These are phyloP conservation scores for Saccharomycopsis sp. DNA, from an alignment of 805 yeast species.

Conservation along the genomic window DNA sequence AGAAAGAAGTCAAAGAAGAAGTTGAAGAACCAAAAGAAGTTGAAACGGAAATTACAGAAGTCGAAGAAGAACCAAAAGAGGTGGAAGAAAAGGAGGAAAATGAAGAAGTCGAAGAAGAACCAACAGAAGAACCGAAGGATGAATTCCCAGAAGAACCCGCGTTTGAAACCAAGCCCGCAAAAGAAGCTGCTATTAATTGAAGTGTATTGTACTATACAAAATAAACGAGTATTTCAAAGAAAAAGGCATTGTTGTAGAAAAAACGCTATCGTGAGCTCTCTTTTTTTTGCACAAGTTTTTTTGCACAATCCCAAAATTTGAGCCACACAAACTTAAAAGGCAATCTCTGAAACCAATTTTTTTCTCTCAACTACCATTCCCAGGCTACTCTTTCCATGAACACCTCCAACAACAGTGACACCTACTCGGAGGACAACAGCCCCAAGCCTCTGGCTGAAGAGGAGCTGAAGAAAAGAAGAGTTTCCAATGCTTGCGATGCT, in stretches of 20 bases:
- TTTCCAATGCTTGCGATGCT: constrained; percentile 14
- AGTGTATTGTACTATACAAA: neutral
- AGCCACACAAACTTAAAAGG: neutral
- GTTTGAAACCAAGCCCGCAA: neutral
- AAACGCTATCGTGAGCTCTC: too few species aligned
- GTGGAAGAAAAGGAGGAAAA: neutral
- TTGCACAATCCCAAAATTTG: neutral
- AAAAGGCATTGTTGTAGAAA: too few species aligned
- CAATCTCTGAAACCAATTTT: neutral
- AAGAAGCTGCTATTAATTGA: neutral
- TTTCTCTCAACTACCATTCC: neutral
- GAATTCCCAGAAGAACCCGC: too few species aligned
- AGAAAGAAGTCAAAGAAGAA: neutral
- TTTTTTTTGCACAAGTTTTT: neutral
- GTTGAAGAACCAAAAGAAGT: neutral
- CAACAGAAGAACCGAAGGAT: neutral
- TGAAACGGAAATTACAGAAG: constrained; percentile 10
- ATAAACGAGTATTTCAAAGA: neutral
- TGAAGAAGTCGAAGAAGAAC: neutral
- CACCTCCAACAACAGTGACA: neutral
- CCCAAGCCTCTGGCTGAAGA: neutral
- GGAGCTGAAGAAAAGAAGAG: neutral
- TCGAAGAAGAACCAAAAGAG: constrained; percentile 20
- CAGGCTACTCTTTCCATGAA: neutral
- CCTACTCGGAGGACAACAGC: neutral